Evolutionary conservation across 208 protist species (phyloP).

Genomic region (Wallacemonas rigidus): DNA sequence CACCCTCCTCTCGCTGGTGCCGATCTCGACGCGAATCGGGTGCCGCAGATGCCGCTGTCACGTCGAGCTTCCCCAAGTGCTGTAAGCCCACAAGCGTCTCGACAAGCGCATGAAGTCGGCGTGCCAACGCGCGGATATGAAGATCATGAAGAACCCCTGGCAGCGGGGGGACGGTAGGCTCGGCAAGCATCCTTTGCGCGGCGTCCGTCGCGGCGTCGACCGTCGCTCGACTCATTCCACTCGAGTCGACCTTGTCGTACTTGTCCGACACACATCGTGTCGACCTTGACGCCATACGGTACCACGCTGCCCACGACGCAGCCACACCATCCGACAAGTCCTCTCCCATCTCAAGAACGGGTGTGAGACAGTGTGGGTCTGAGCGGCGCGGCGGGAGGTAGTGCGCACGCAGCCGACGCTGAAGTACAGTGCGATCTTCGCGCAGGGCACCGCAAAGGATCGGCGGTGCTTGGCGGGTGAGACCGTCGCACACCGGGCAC

Average conservation of each 20-base stretch:
- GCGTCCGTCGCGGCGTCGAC: no score
- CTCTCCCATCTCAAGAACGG: slow-evolving; percentile 18
- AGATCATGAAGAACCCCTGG: background rate
- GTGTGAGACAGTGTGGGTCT: slow-evolving; percentile 21
- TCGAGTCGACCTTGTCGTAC: no score
- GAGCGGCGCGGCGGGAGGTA: slow-evolving; percentile 21
- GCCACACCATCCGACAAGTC: background rate
- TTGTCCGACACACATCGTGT: no score
- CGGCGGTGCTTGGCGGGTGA: slow-evolving; percentile 27
- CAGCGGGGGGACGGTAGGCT: background rate
- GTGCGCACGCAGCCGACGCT: slow-evolving; percentile 21
- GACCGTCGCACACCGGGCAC: slow-evolving; percentile 48
- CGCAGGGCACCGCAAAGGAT: slow-evolving; percentile 41
- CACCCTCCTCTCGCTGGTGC: background rate
- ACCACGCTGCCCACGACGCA: slow-evolving; percentile 17
- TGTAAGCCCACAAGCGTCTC: slow-evolving; percentile 11
- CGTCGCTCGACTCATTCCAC: no score
- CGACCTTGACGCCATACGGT: no score
- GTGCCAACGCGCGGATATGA: background rate
- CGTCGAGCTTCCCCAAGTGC: background rate
- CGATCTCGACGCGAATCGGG: background rate
- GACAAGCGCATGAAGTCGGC: slow-evolving; percentile 11
- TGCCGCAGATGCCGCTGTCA: background rate
- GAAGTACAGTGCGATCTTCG: slow-evolving; percentile 35
- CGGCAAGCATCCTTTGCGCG: no score